These are phyloP conservation scores for Calonectria hawksworthii DNA, from an alignment of 2,329 filamentous ascomycete genomes.

Conservation along the genomic window DNA sequence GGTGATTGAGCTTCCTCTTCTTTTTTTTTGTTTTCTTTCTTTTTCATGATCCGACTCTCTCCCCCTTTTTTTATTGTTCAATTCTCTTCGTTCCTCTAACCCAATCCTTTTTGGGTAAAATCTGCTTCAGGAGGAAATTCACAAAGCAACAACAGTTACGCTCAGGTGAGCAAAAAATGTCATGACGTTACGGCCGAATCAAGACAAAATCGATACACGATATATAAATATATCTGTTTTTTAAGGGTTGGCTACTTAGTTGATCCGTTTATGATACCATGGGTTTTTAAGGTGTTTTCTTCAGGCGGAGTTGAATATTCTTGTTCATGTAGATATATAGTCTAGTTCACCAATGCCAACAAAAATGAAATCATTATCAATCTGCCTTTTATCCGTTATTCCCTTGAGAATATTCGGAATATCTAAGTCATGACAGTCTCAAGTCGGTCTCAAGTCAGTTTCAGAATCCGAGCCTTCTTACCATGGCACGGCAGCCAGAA, in stretches of 20 bases:
- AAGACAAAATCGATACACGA: conserved; percentile 16
- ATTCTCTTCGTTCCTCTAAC: background rate
- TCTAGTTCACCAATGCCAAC: background rate
- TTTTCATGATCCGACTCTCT: background rate
- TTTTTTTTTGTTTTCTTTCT: background rate
- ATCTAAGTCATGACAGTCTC: background rate
- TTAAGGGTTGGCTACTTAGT: background rate
- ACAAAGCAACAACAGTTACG: conserved; percentile 21
- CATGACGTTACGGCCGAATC: conserved; percentile 15
- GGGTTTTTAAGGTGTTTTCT: conserved; percentile 16
- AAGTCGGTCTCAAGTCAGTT: background rate
- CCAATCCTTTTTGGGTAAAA: background rate
- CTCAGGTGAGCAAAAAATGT: conserved; percentile 11
- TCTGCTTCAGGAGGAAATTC: background rate
- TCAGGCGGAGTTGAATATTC: background rate
- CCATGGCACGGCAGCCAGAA: background rate
- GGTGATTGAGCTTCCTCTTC: background rate
- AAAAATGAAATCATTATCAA: background rate
- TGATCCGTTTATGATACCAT: conserved; percentile 28
- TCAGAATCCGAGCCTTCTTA: no score
- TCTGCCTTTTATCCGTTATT: background rate
- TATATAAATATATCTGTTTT: conserved; percentile 2
- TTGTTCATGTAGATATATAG: background rate
- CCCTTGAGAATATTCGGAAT: background rate
- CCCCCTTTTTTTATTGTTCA: background rate